Evolutionary conservation across 1,284 basidiomycete genomes (phyloP), one percentile per base, ranked within the genome.

Genomic region (Lentinula novae-zelandiae): DNA sequence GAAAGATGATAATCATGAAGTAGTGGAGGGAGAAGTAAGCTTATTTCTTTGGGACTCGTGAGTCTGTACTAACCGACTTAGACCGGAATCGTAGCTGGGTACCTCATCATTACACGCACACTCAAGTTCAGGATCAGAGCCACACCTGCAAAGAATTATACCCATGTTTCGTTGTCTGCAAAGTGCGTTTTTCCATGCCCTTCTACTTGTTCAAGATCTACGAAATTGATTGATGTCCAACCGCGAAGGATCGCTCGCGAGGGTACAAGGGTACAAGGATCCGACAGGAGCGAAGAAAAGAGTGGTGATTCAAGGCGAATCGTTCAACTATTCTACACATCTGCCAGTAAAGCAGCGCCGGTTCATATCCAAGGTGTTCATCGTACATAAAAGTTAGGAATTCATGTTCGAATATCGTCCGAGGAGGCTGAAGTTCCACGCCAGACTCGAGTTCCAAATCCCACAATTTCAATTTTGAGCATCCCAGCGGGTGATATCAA

Each of bases 81-180:
- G 76, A 69, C 68, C 6, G 69, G 71, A 10, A 72, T 80, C 39
- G 74, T 83, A 1, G 75, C 77, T 1, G 81, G 81, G 0, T 69
- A 70, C 36, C 71, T 78, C 48, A 65, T 77, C 57, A 71, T 81
- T 38, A 80, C 75, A 20, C 75, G 78, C 15, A 73, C 72, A 0
- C 63, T 81, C 60, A 77, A 75, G 58, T 76, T 79, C 58, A 72
- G 75, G n/a, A 75, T 83, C 38, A 76, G 81, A 20, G 81, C 67
- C 2, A 67, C 66, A 1, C 75, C 75, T 17, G 79, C 77, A 5
- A 75, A 80, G 61, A 73, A 66, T 15, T 64, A 67, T 12, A 74
- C 71, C 38, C 67, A 72, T 46, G 67, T 79, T 51, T 64, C 70
- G 12, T 79, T 82, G 58, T 81, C 75, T 56, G 78, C 78, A 13